These are phyloP conservation scores for Sclerotinia spermophila DNA, from an alignment of 2,329 filamentous ascomycete genomes.

Conservation along the genomic window DNA sequence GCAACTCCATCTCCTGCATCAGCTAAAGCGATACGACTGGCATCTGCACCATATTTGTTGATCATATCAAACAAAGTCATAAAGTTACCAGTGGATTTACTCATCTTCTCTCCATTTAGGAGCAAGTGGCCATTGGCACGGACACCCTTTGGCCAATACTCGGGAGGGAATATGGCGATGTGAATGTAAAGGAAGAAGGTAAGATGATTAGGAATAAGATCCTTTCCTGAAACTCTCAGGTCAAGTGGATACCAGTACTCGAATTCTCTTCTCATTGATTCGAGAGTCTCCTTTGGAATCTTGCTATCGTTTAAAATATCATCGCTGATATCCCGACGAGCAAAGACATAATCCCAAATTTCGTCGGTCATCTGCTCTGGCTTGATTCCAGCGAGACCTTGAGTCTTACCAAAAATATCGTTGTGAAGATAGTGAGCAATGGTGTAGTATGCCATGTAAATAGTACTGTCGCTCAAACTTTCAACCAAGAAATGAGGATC, in stretches of 20 bases:
- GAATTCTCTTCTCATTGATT: slow-evolving; percentile 84
- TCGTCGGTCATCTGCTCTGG: slow-evolving; percentile 90
- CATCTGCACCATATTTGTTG: slow-evolving; percentile 91
- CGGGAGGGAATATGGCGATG: slow-evolving; percentile 77
- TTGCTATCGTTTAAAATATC: slow-evolving; percentile 61
- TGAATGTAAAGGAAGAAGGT: slow-evolving; percentile 97
- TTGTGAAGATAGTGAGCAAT: slow-evolving; percentile 66
- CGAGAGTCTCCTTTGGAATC: slow-evolving; percentile 70
- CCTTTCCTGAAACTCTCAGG: slow-evolving; percentile 83
- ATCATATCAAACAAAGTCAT: slow-evolving; percentile 83
- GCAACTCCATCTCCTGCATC: slow-evolving; percentile 92
- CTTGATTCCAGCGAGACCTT: slow-evolving; percentile 64
- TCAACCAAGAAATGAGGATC: slow-evolving; percentile 88
- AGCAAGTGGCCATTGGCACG: slow-evolving; percentile 90
- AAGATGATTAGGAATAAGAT: slow-evolving; percentile 88
- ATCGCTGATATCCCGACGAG: slow-evolving; percentile 65
- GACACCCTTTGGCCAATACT: slow-evolving; percentile 85
- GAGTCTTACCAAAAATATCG: slow-evolving; percentile 77
- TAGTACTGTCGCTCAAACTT: slow-evolving; percentile 83
- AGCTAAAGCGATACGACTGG: slow-evolving; percentile 83
- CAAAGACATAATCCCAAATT: slow-evolving; percentile 95
- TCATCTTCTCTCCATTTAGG: slow-evolving; percentile 98
- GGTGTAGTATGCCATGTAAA: slow-evolving; percentile 85
- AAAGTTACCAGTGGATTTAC: slow-evolving; percentile 96
- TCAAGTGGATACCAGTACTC: slow-evolving; percentile 97